Base-by-base conservation (phyloP, 2,329 filamentous ascomycete genomes). In the Helminthosporium solani region DNA sequence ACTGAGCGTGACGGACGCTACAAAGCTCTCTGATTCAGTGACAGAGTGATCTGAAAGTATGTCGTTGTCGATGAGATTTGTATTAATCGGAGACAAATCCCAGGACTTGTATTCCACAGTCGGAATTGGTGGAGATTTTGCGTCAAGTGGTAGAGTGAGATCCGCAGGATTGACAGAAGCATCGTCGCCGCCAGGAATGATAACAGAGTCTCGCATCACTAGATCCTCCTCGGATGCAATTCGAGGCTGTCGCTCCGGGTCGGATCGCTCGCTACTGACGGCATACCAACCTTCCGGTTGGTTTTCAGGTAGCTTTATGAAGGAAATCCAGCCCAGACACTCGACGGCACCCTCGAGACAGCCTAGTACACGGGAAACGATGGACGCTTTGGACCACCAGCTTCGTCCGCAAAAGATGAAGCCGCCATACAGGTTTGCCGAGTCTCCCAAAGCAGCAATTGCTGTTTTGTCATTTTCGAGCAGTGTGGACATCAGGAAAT, bases 371-470 rank as follows among this genome's bases (percentile, higher is more conserved):
- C 78, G 73, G 0, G 76, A 78, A n/a, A 80, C 71, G 25, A 82
- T 69, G 31, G 75, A 79, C 34, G 68, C 69, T 57, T 80, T 81
- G 57, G 78, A 81, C 80, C 80, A 83, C 73, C 76, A 83, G 37
- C 73, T 77, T 27, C 70, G 70, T 3, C 66, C 70, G 7, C 66
- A 55, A 47, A 78, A 80, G 18, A 78, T 59, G 49, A 83, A 81
- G 2, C 79, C 80, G 16, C 79, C 77, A 42, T 79, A 76, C 0
- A 82, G 64, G 52, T 79, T 78, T 0, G 74, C 77, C 7, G 71
- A 68, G 11, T 78, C 71, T 0, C 79, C 79, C 1, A 82, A 67
- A 20, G 63, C 63, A 16, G 66, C 58, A 7, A 82, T 70, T 1
- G 78, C 78, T 3, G 70, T 53, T 11, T 70, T 67, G 44, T 80